Evolutionary conservation across 176 grass and related monocot genomes (phyloP).

Genomic region (Oryza coarctata): DNA sequence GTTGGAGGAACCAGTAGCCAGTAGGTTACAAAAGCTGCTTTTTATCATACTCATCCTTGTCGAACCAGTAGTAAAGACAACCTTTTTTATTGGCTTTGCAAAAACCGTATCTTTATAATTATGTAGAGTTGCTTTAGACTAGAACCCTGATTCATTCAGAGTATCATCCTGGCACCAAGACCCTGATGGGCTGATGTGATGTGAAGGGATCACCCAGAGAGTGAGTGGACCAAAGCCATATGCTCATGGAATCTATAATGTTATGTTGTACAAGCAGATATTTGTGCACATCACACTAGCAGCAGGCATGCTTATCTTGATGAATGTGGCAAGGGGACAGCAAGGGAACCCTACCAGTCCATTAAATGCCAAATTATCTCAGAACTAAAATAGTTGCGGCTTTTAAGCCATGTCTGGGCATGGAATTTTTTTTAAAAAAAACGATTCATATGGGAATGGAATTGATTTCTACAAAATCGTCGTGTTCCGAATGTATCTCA

Average conservation of each 20-base stretch:
- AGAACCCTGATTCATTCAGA: not conserved
- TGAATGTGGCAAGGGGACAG: not conserved
- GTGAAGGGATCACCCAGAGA: constrained; percentile 1
- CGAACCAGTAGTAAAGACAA: not conserved
- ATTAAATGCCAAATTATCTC: not conserved
- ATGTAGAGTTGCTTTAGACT: not conserved
- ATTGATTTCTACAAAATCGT: not conserved
- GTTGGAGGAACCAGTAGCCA: not conserved
- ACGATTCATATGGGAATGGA: not conserved
- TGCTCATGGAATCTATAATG: not conserved
- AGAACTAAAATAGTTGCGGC: not conserved
- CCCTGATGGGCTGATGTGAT: not conserved
- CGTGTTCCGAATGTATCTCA: not conserved
- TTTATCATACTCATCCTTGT: not conserved
- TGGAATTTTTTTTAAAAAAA: not conserved
- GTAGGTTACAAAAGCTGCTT: not conserved
- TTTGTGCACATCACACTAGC: not conserved
- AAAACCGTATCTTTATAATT: constrained; percentile 10
- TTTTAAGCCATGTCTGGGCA: not conserved
- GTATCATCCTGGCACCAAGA: not conserved
- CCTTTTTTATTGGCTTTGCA: not conserved
- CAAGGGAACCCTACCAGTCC: not conserved
- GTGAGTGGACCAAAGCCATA: not conserved
- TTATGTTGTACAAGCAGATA: not conserved
- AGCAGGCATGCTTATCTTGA: constrained; percentile 3